Evolutionary conservation across 2,329 filamentous ascomycete genomes (phyloP), one percentile per base, ranked within the genome.

Genomic region (Pseudocercospora crystallina): DNA sequence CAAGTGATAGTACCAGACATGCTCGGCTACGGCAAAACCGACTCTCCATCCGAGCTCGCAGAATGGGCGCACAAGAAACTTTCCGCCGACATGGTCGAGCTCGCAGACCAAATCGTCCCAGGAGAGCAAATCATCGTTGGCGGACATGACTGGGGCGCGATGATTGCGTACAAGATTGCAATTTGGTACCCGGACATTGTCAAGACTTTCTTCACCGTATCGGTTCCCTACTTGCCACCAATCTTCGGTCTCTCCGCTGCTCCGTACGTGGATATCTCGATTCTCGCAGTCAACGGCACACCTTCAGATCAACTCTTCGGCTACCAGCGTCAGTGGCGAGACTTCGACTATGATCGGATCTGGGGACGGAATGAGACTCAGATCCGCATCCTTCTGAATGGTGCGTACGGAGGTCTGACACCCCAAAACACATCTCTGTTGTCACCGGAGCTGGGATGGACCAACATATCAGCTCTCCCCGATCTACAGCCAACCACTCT

Each of bases 121-220:
- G 74, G 65, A 34, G 75, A 68, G 46, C 34, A 39, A 29, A 85
- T 95, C 62, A 84, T 95, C 48, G 78, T 96, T 8, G 89, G 90
- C 38, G 90, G 89, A 7, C 90, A 96, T 72, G 90, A 96, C 71
- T 95, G 90, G 80, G 90, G 90, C 68, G 89, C 87, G 61, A 77
- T 78, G 2, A 75, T 90, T 29, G 84, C 85, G 46, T 92, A 87
- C 78, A 82, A 88, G 47, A 72, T 86, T 53, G 82, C 84, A 14
- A 77, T 85, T 53, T 88, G 83, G 78, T 76, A 89, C 62, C 89
- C 87, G 0, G 73, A 83, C 43, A 75, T 92, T 12, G 74, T 95
- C 58, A 79, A 79, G 40, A 84, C 83, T 60, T 75, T 95, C 57
- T 90, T 95, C 74, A 81, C 81, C 59, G 74, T 95, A 56, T 92